phyloP scores from a whole-genome alignment of 176 grass and related monocot species.

The Aegilops umbellulata region DNA sequence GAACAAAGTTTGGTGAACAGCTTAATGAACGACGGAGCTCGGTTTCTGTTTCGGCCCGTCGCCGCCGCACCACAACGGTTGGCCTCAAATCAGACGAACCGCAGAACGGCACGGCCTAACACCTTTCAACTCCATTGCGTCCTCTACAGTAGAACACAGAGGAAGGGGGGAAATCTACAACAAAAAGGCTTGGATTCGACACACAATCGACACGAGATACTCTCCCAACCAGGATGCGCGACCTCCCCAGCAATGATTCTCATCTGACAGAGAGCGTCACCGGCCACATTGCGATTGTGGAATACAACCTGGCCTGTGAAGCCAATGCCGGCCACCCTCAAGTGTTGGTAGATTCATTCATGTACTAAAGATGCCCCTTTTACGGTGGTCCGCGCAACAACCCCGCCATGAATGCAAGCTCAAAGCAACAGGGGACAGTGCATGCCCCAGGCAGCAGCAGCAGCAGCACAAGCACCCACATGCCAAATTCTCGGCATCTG shows the following conservation, averaged over 20 bases:
- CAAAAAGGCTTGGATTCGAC: background rate
- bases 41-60: background rate
- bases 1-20: background rate
- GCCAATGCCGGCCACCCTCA: conserved; percentile 32
- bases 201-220: background rate
- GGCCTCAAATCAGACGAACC: conserved; percentile 12
- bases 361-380: conserved; percentile 49
- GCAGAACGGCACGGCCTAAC: background rate
- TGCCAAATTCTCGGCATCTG: conserved; percentile 38
- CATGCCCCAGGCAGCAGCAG: background rate
- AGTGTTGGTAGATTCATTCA: conserved; percentile 54
- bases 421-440: conserved; percentile 33
- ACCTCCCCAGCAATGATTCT: conserved; percentile 40
- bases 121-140: background rate
- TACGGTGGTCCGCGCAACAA: conserved; percentile 39
- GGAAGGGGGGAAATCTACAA: background rate
- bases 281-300: conserved; percentile 43
- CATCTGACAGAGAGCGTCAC: conserved; percentile 41
- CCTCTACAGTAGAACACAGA: background rate
- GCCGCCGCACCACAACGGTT: background rate
- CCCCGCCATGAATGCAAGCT: conserved; percentile 55
- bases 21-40: background rate
- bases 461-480: conserved; percentile 35
- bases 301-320: conserved; percentile 60
- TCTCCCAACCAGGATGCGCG: background rate